Conservation (phyloP, 371 early-diverging fungal genomes). For the Lichtheimia ramosa region DNA sequence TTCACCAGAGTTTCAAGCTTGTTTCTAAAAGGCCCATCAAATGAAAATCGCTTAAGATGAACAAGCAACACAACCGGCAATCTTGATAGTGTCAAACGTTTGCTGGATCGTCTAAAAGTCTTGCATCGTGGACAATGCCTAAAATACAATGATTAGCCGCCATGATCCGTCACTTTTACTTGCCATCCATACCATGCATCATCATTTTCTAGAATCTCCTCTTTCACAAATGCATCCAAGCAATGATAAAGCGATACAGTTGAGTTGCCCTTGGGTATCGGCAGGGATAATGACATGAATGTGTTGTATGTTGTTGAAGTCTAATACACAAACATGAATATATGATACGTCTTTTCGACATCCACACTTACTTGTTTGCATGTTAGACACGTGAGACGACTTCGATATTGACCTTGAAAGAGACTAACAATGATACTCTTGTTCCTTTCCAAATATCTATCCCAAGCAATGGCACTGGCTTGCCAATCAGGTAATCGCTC, state of each 20-base stretch:
- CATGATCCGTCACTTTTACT: too few species aligned
- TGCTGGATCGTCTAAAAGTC: conserved; percentile 68
- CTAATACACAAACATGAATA: conserved; percentile 23
- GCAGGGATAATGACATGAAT: conserved; percentile 91
- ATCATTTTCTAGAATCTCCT: conserved; percentile 85
- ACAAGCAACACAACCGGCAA: conserved; percentile 89
- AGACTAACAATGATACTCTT: conserved; percentile 88
- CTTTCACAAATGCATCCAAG: conserved; percentile 80
- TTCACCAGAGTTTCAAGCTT: conserved; percentile 88
- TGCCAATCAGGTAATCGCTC: conserved; percentile 51
- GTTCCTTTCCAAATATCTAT: conserved; percentile 72
- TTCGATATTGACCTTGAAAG: conserved; percentile 88
- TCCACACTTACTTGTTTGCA: conserved; percentile 65
- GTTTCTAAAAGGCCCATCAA: conserved; percentile 88
- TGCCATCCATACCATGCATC: conserved; percentile 69
- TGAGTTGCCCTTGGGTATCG: conserved; percentile 69
- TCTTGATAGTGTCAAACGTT: conserved; percentile 74
- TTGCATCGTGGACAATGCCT: conserved; percentile 87
- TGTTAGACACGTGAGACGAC: conserved; percentile 75
- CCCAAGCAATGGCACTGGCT: conserved; percentile 77
- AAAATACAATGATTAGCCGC: not conserved
- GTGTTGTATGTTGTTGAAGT: conserved; percentile 89
- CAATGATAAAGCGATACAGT: conserved; percentile 75
- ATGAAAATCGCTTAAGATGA: conserved; percentile 94
- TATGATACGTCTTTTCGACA: not conserved